These are phyloP conservation scores for Cerioporus squamosus DNA, from an alignment of 1,284 basidiomycete species.

Conservation along the genomic window DNA sequence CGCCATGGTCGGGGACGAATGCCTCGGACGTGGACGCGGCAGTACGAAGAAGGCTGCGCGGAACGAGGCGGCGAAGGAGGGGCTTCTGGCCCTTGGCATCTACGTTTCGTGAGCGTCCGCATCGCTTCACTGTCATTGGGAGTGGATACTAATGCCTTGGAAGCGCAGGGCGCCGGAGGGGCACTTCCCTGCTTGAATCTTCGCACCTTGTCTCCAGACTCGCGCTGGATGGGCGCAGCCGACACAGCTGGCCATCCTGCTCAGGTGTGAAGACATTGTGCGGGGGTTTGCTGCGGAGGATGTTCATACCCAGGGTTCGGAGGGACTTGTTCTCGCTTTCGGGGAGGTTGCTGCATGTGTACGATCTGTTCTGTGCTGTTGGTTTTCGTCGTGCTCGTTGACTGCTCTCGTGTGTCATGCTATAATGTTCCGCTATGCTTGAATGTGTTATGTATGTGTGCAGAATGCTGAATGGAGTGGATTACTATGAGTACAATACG, in stretches of 20 bases:
- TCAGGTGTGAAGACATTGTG: conserved; percentile 38
- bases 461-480: conserved; percentile 9
- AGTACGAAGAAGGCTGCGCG: conserved; percentile 77
- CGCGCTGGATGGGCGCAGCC: conserved; percentile 35
- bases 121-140: neutral
- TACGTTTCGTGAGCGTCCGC: conserved; percentile 32
- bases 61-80: conserved; percentile 55
- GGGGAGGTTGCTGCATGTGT: conserved; percentile 1
- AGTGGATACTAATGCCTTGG: neutral
- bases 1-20: conserved; percentile 61
- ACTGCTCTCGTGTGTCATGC: conserved; percentile 1
- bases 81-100: conserved; percentile 36
- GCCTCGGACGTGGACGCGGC: conserved; percentile 63
- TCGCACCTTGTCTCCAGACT: conserved; percentile 38
- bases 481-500: conserved; percentile 22
- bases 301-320: conserved; percentile 16
- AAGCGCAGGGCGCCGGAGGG: conserved; percentile 27
- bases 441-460: neutral
- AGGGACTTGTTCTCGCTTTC: neutral
- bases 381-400: conserved; percentile 2
- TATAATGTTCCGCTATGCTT: neutral
- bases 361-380: conserved; percentile 6
- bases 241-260: conserved; percentile 34
- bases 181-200: conserved; percentile 16
- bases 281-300: conserved; percentile 20